Evolutionary conservation across 2,329 filamentous ascomycete species (phyloP).

Genomic region (Rhexocercosporidium sp.): DNA sequence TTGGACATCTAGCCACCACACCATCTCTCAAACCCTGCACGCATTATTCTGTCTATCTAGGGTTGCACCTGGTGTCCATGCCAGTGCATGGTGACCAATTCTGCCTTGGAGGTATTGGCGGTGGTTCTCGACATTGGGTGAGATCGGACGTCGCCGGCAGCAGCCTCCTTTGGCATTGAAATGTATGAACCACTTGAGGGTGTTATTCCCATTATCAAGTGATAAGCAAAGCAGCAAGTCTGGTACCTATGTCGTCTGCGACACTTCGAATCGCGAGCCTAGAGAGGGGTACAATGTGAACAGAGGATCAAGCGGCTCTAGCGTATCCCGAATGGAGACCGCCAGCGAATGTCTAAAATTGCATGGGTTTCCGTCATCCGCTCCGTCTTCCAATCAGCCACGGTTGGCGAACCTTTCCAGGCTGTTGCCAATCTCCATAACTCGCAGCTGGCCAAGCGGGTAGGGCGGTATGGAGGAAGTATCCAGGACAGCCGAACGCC

Average conservation of each 20-base stretch:
- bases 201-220: constrained; percentile 7
- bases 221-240: background rate
- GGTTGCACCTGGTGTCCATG: too few relatives aligned
- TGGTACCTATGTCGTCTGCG: background rate
- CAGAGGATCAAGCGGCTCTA: constrained; percentile 9
- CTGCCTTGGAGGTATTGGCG: background rate
- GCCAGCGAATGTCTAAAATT: background rate
- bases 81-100: background rate
- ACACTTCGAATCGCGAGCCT: constrained; percentile 8
- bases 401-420: constrained; percentile 1
- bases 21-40: constrained; percentile 3
- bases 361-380: constrained; percentile 5
- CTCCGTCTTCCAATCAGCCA: constrained; percentile 8
- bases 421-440: constrained; percentile 3
- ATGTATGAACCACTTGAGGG: constrained; percentile 3
- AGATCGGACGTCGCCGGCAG: background rate
- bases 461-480: constrained; percentile 1
- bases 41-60: too few relatives aligned
- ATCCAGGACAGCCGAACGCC: constrained; percentile 8
- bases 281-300: background rate
- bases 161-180: background rate
- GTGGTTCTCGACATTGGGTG: constrained; percentile 6
- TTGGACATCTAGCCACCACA: background rate
- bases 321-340: background rate
- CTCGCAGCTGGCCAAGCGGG: constrained; percentile 4